phyloP scores from a whole-genome alignment of 2,329 filamentous ascomycete genomes.

The Fusarium virguliforme region DNA sequence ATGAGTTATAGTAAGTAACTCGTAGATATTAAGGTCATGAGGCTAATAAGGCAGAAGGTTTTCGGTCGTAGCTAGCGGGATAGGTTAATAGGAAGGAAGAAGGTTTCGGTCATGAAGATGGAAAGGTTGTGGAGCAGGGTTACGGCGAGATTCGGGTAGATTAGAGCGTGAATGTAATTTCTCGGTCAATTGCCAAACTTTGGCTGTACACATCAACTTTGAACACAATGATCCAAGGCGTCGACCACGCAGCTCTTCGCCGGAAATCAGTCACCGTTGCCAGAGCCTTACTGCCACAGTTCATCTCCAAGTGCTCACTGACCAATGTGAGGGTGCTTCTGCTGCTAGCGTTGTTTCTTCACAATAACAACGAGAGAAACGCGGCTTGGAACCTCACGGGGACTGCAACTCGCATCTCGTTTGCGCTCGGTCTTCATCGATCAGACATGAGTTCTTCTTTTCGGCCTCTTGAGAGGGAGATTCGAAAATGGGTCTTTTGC shows the following conservation, averaged over 20 bases:
- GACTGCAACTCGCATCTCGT: conserved; percentile 54
- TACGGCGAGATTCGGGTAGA: too few species aligned
- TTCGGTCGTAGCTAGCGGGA: too few species aligned
- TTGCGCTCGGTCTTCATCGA: conserved; percentile 54
- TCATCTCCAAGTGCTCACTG: conserved; percentile 42
- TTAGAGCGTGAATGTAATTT: too few species aligned
- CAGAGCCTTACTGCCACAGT: conserved; percentile 30
- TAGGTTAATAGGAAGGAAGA: too few species aligned
- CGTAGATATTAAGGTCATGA: too few species aligned
- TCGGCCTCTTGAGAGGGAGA: conserved; percentile 55
- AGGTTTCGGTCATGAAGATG: too few species aligned
- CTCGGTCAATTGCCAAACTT: too few species aligned
- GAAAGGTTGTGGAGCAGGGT: too few species aligned
- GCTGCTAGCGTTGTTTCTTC: conserved; percentile 53
- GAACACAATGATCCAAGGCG: conserved; percentile 14
- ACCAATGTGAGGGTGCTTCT: conserved; percentile 36
- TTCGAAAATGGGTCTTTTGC: conserved; percentile 57
- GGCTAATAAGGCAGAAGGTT: too few species aligned
- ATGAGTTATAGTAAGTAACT: too few species aligned
- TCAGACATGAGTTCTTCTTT: conserved; percentile 53
- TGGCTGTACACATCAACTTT: too few species aligned
- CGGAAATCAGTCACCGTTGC: conserved; percentile 32
- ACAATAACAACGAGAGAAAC: conserved; percentile 60
- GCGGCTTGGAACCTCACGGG: conserved; percentile 57
- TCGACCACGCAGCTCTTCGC: conserved; percentile 52